Evolutionary conservation across 2,329 filamentous ascomycete genomes (phyloP), one percentile per base, ranked within the genome.

Genomic region (Aspergillus ochraceoroseus): DNA sequence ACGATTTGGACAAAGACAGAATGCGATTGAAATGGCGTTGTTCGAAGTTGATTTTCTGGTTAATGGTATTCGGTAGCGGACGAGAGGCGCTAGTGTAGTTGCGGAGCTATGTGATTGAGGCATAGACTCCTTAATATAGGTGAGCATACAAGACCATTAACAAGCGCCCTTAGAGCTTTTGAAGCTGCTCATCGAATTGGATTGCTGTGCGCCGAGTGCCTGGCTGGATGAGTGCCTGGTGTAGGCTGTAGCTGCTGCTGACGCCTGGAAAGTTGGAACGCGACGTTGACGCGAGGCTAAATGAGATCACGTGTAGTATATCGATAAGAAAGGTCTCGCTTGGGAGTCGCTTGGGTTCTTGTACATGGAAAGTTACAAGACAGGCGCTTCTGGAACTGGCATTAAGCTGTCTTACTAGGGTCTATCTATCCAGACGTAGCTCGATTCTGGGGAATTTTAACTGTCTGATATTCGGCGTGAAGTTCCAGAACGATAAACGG

Each of bases 241-340:
- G n/a, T 13, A 43, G 40, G 40, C 40, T 35, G 25, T 39, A 34
- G 41, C 40, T 35, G 25, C 34, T 31, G 35, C 15, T 32, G 38
- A 30, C 32, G 31, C 39, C 31, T 34, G 18, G 38, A 46, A 46
- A 22, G 20, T 22, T 9, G 40, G 46, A 46, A 53, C 51, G 49
- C 44, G 49, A 51, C 48, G 42, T 49, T n/a, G 46, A 52, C 52
- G 51, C 52, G 51, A 46, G 25, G 38, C 43, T 14, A 31, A 41
- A 41, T 44, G 22, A 20, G 11, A 12, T 51, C 52, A 53, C 50
- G 52, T 55, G 51, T 3, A 3, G 2, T 7, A 6, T 39, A 43
- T 43, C 35, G 35, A 43, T 39, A 37, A 38, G 32, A 12, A 5
- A 9, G 17, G 8, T 11, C n/a, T 11, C 22, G 23, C 13, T 8